Conservation (phyloP, 352 stramenopile species). For the Phytophthora podocarpi region DNA sequence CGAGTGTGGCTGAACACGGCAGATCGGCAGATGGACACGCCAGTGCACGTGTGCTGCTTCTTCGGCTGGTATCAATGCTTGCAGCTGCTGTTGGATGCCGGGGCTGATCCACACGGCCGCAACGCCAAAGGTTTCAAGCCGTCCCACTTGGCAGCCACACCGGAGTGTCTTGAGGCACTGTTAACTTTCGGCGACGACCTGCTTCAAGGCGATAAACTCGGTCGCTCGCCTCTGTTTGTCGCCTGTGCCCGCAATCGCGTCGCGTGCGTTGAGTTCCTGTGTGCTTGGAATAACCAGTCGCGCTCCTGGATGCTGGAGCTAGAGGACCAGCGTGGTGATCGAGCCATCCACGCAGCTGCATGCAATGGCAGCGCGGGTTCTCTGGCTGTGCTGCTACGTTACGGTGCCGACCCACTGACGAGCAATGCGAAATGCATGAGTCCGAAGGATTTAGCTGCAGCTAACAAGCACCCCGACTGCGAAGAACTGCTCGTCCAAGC, state of each 20-base stretch:
- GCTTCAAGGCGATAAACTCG: slow-evolving; percentile 68
- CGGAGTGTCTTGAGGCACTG: slow-evolving; percentile 56
- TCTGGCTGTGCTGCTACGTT: slow-evolving; percentile 50
- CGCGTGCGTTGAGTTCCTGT: slow-evolving; percentile 63
- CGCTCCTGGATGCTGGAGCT: slow-evolving; percentile 76
- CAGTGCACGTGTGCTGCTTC: slow-evolving; percentile 76
- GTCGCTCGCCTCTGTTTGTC: slow-evolving; percentile 68
- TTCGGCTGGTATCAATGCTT: slow-evolving; percentile 66
- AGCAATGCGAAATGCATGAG: slow-evolving; percentile 56
- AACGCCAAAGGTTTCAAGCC: slow-evolving; percentile 77
- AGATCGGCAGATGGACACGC: slow-evolving; percentile 65
- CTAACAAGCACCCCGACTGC: slow-evolving; percentile 54
- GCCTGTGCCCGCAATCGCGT: slow-evolving; percentile 59
- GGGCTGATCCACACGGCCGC: slow-evolving; percentile 61
- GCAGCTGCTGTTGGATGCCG: slow-evolving; percentile 48
- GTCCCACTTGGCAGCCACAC: slow-evolving; percentile 63
- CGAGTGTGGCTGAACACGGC: slow-evolving; percentile 58
- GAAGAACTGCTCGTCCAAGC: slow-evolving; percentile 48
- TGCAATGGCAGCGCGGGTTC: slow-evolving; percentile 62
- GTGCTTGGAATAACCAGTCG: slow-evolving; percentile 64
- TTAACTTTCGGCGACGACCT: slow-evolving; percentile 64
- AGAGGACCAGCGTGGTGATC: slow-evolving; percentile 62
- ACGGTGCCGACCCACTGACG: slow-evolving; percentile 53
- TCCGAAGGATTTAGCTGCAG: slow-evolving; percentile 50
- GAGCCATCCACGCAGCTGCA: slow-evolving; percentile 62